Conservation (phyloP, 305 asterid genomes). For the Fraxinus latifolia region DNA sequence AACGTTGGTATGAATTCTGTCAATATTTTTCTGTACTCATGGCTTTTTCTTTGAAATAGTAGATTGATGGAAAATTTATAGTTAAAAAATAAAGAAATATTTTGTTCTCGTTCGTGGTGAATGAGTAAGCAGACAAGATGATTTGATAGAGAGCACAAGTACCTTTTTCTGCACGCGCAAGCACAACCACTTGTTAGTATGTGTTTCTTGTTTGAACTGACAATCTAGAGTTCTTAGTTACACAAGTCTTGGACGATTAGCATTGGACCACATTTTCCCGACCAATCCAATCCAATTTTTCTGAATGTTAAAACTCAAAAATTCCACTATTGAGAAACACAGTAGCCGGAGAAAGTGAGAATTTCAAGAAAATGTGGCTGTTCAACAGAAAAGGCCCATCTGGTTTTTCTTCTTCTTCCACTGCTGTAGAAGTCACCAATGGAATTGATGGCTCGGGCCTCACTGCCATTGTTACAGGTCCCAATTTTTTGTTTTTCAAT, state of each 20-base stretch:
- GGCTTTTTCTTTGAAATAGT: no score
- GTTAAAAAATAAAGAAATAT: no score
- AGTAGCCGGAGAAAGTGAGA: neutral
- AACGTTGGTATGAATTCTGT: neutral
- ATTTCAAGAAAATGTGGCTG: slow-evolving; percentile 42
- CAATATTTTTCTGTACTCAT: no score
- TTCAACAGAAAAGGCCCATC: slow-evolving; percentile 47
- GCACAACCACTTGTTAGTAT: neutral
- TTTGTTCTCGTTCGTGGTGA: neutral
- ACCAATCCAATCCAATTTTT: neutral
- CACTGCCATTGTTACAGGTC: slow-evolving; percentile 88
- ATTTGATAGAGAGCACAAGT: neutral
- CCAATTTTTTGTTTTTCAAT: neutral
- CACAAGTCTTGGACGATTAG: neutral
- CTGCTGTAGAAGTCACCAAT: slow-evolving; percentile 68
- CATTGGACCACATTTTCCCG: neutral
- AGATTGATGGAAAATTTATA: neutral
- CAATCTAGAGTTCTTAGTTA: neutral
- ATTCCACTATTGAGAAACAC: neutral
- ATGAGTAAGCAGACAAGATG: neutral
- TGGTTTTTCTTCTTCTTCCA: slow-evolving; percentile 63
- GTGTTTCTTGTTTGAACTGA: neutral
- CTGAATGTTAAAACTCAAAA: neutral
- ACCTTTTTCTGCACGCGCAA: neutral
- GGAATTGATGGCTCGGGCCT: slow-evolving; percentile 73